phyloP scores from a whole-genome alignment of 2,329 filamentous ascomycete species.

The Fusarium brevicatenulatum region DNA sequence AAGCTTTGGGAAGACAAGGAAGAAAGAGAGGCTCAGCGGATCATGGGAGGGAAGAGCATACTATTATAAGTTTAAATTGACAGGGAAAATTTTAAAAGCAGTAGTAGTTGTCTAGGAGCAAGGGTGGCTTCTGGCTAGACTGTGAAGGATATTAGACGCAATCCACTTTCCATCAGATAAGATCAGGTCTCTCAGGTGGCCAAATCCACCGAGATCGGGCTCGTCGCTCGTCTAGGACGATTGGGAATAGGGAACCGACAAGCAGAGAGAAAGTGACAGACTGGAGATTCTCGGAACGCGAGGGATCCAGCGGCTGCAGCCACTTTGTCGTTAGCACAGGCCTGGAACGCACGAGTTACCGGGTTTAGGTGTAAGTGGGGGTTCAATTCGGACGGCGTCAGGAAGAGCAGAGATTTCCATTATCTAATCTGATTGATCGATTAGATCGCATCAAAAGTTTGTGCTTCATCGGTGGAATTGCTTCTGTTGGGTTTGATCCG shows the following conservation, averaged over 20 bases:
- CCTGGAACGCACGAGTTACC: constrained; percentile 29
- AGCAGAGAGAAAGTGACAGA: not conserved
- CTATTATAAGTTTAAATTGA: constrained; percentile 10
- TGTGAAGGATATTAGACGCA: constrained; percentile 14
- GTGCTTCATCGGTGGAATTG: not conserved
- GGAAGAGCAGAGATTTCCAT: constrained; percentile 17
- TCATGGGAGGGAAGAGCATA: not conserved
- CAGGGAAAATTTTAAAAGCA: constrained; percentile 6
- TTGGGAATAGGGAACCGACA: not conserved
- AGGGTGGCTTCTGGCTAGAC: constrained; percentile 13
- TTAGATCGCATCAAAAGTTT: constrained; percentile 26
- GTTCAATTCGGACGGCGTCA: not conserved
- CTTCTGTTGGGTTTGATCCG: not conserved
- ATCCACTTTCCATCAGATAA: constrained; percentile 39
- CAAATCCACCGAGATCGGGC: constrained; percentile 34
- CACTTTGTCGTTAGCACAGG: constrained; percentile 30
- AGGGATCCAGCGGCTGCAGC: constrained; percentile 29
- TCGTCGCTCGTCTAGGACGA: constrained; percentile 9
- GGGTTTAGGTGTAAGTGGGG: constrained; percentile 10
- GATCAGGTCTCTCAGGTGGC: constrained; percentile 30
- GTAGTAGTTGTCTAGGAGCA: constrained; percentile 4
- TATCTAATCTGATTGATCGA: constrained; percentile 43
- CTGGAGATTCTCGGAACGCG: constrained; percentile 9
- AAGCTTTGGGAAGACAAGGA: constrained; percentile 21
- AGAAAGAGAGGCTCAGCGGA: not conserved